A percentile compares a stretch with the other conserved stretches of the same genome.
Evolutionary conservation across 768 basidiomycete species (phyloP).

Genomic region (Hygrophoropsis aurantiaca): DNA sequence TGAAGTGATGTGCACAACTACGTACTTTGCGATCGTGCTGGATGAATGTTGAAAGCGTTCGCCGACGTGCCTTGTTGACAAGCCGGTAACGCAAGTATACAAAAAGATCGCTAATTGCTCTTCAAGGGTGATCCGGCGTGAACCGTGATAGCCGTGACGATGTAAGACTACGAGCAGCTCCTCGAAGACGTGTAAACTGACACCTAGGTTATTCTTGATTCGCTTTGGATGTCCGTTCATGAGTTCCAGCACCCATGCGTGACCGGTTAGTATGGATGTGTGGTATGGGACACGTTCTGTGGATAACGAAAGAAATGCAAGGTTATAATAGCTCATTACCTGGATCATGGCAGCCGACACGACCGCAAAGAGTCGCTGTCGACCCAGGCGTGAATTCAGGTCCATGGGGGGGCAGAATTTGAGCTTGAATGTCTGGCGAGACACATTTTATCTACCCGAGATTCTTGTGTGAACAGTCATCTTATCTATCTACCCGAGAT

Average conservation of each 20-base stretch:
- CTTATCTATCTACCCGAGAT: no score
- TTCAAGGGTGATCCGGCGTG: constrained; percentile 1
- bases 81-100: constrained; percentile 9
- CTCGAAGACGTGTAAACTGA: constrained; percentile 19
- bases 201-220: constrained; percentile 17
- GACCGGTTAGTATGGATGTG: constrained; percentile 20
- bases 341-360: no score
- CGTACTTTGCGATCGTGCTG: neutral
- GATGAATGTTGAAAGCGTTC: constrained; percentile 10
- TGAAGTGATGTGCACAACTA: no score
- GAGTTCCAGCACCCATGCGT: constrained; percentile 20
- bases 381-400: no score
- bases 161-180: constrained; percentile 2
- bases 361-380: no score
- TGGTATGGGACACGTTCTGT: constrained; percentile 10
- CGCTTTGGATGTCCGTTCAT: constrained; percentile 18
- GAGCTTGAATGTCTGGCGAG: no score
- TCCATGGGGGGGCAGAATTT: no score
- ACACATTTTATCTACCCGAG: no score
- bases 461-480: no score
- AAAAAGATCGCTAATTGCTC: constrained; percentile 14
- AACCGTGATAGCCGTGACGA: neutral
- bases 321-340: no score
- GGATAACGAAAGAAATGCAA: no score
- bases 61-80: constrained; percentile 6